These are phyloP conservation scores for Cichorium intybus DNA, from an alignment of 140 eudicot genomes.

Conservation along the genomic window DNA sequence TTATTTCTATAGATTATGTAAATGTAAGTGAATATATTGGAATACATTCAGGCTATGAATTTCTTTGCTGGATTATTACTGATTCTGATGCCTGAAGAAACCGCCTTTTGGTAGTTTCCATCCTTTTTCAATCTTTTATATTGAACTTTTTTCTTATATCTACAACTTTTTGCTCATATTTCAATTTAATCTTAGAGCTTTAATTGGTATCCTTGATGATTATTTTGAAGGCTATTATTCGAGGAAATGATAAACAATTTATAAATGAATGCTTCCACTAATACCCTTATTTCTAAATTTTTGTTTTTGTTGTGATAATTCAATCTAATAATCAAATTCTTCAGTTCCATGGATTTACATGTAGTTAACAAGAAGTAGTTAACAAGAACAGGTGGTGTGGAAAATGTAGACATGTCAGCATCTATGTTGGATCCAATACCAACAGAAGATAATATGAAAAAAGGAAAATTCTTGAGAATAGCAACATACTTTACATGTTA, in stretches of 20 bases:
- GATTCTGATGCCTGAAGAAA: conserved; percentile 98
- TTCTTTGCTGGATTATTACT: no score
- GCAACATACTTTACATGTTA: no score
- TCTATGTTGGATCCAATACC: conserved; percentile 38
- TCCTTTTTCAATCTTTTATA: not conserved
- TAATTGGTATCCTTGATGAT: conserved; percentile 89
- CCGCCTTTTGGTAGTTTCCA: conserved; percentile 83
- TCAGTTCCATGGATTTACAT: no score
- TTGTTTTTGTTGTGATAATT: no score
- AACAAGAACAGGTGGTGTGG: no score
- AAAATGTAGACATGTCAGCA: conserved; percentile 53
- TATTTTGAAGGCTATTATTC: conserved; percentile 94
- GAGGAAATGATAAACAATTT: conserved; percentile 96
- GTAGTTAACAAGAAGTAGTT: no score
- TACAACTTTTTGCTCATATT: not conserved
- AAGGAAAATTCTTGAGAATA: no score
- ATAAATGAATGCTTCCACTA: no score
- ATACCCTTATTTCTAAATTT: no score
- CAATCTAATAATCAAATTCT: no score
- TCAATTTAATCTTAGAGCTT: conserved; percentile 58
- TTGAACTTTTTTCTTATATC: not conserved
- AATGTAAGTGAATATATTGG: conserved; percentile 13
- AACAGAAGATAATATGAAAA: no score
- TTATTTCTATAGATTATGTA: not conserved
- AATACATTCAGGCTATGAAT: conserved; percentile 85